Evolutionary conservation across 2,329 filamentous ascomycete species (phyloP), one percentile per base, ranked within the genome.

Genomic region (Atkinsonella texensis): DNA sequence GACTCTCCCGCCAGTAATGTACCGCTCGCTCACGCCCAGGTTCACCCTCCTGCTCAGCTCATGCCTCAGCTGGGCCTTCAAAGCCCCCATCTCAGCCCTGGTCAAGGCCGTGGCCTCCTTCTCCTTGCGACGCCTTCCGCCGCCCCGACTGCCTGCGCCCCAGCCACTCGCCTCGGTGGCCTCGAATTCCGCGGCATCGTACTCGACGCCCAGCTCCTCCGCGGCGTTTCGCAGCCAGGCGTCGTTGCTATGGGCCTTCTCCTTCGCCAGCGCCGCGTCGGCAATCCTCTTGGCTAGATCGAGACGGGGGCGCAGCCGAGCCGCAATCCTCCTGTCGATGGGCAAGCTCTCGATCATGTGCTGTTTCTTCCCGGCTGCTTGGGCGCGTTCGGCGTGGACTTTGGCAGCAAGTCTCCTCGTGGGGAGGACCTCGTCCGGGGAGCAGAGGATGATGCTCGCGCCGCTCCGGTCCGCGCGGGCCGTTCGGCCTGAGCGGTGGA

Each of bases 401-500:
- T 96, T 95, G 33, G 84, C 84, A 1, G 94, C 84, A 0, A 98
- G 77, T 17, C 91, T 79, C 8, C 88, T 79, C 3, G 91, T 91
- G 0, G 89, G 87, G 2, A 83, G 77, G 1, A 95, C 89, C 70
- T 98, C 93, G 54, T 97, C 91, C 0, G 93, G 91, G 0, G 85
- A 83, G 63, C 93, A 97, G 49, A 98, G 81, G 4, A 98, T 74
- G 52, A 98, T 83, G 60, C 88, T 95, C 38, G 87, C 79, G 39
- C 93, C 93, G 0, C 77, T 80, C 12, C 80, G 80, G 18, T 84
- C 79, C 3, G 87, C 91, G 62, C 93, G 87, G 2, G 93, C 93
- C 1, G 93, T 97, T 57, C 93, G 87, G 12, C 93, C 93, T 1
- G 93, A 96, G 23, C 93, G 84, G 65, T 98, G 93, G 13, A 98